Evolutionary conservation across 2,329 filamentous ascomycete species (phyloP).

Genomic region (Trichoderma citrinoviride): DNA sequence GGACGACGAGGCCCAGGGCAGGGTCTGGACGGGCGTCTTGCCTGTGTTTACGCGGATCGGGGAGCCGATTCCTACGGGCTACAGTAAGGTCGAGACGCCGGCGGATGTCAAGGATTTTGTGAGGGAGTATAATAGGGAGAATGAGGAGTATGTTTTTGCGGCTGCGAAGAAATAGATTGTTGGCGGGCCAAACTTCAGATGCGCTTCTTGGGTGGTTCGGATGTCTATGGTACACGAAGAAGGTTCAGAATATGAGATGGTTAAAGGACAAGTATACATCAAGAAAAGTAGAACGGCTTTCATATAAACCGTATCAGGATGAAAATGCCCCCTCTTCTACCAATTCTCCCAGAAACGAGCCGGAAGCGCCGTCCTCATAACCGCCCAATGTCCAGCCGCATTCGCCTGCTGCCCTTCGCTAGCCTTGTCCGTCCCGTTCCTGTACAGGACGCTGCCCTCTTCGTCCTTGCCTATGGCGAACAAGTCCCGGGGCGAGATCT

Average conservation of each 20-base stretch:
- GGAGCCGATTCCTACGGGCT: slow-evolving; percentile 57
- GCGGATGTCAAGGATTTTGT: slow-evolving; percentile 53
- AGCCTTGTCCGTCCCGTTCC: slow-evolving; percentile 64
- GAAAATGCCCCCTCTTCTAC: slow-evolving; percentile 43
- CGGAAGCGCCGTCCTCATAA: slow-evolving; percentile 86
- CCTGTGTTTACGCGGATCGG: slow-evolving; percentile 64
- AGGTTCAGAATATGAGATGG: background rate
- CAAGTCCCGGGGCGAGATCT: slow-evolving; percentile 58
- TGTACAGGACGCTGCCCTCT: slow-evolving; percentile 52
- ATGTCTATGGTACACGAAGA: background rate
- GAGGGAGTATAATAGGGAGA: slow-evolving; percentile 39
- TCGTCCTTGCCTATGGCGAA: slow-evolving; percentile 39
- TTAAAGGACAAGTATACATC: background rate
- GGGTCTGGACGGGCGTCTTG: slow-evolving; percentile 56
- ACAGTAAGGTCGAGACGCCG: slow-evolving; percentile 62
- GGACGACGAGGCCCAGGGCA: slow-evolving; percentile 40
- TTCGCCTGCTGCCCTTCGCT: slow-evolving; percentile 70
- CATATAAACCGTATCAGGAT: background rate
- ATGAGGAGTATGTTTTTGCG: slow-evolving; percentile 30
- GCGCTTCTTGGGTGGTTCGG: too few species aligned
- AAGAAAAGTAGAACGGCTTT: background rate
- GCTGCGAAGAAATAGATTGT: slow-evolving; percentile 26
- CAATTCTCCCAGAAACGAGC: slow-evolving; percentile 80
- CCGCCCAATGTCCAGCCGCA: slow-evolving; percentile 81
- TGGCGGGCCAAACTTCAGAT: too few species aligned